Evolutionary conservation across 1,284 basidiomycete species (phyloP), one percentile per base, ranked within the genome.

Genomic region (Ustilago trichophora): DNA sequence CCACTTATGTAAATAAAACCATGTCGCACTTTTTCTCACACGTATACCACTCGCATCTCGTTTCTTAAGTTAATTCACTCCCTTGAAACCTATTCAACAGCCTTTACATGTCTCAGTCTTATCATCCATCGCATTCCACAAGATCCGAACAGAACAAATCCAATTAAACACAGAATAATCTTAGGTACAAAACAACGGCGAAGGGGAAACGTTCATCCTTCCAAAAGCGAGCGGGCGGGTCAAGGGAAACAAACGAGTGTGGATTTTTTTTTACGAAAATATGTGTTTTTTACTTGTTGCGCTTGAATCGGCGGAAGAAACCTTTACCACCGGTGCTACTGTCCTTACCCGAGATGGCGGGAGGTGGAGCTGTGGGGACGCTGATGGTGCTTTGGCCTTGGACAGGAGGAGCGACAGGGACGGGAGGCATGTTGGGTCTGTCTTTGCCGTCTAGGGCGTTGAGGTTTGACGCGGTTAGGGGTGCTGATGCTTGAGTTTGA

Each of bases 251-350:
- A n/a, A n/a, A n/a, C n/a, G n/a, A n/a, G n/a, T n/a, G n/a, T n/a
- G n/a, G n/a, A n/a, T n/a, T n/a, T n/a, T n/a, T n/a, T n/a, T n/a
- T 15, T 10, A 15, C 27, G n/a, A 33, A 26, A 15, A n/a, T n/a
- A n/a, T 48, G 51, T 55, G 50, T 11, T 18, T 10, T 35, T 51
- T 40, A 63, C 66, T 69, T 69, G 43, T 69, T 69, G 19, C 47
- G 54, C 51, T 59, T 69, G 46, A 68, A 68, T 13, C 65, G 27
- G 34, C 55, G 27, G 44, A 69, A 69, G 52, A 69, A 59, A 24
- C 66, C 59, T 32, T 68, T 68, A 19, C 59, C 46, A 4, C 44
- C 56, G 6, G 34, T 27, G 38, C 48, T 51, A 33, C 49, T 51
- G 13, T 37, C 40, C 24, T 56, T 57, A 26, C 60, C 60, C n/a